Evolutionary conservation across 768 basidiomycete genomes (phyloP).

Genomic region (Naganishia kalamii): DNA sequence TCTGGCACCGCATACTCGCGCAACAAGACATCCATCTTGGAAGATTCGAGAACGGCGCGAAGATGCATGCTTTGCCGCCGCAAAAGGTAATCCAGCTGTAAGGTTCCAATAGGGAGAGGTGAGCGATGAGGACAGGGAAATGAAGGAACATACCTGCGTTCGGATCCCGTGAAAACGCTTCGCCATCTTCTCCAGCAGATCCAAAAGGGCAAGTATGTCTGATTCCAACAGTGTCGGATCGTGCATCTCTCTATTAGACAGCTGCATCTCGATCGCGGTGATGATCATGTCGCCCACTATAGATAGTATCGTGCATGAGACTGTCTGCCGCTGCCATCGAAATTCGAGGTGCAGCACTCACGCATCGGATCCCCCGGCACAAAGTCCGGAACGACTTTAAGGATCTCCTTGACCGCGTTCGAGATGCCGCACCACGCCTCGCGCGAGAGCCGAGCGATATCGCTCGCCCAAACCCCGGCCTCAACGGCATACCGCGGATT

Average conservation of each 20-base stretch:
- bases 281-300: slow-evolving; percentile 6
- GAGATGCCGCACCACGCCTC: slow-evolving; percentile 9
- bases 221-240: no score
- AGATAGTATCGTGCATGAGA: no score
- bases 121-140: slow-evolving; percentile 3
- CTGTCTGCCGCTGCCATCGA: no score
- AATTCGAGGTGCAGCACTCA: no score
- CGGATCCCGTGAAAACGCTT: neutral
- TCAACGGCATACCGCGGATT: neutral
- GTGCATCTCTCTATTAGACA: neutral
- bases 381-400: slow-evolving; percentile 7
- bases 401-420: neutral
- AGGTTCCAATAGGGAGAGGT: no score
- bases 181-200: neutral
- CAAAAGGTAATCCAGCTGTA: neutral
- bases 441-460: neutral
- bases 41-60: neutral
- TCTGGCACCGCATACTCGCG: neutral
- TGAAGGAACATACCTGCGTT: neutral
- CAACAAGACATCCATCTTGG: neutral
- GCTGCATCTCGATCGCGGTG: slow-evolving; percentile 6
- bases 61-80: neutral
- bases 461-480: neutral
- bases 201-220: neutral
- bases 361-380: slow-evolving; percentile 13